A percentile compares a stretch with the other conserved stretches of the same genome.
phyloP scores from a whole-genome alignment of 192 early-diverging fungal genomes.

The Allomyces javanicus region DNA sequence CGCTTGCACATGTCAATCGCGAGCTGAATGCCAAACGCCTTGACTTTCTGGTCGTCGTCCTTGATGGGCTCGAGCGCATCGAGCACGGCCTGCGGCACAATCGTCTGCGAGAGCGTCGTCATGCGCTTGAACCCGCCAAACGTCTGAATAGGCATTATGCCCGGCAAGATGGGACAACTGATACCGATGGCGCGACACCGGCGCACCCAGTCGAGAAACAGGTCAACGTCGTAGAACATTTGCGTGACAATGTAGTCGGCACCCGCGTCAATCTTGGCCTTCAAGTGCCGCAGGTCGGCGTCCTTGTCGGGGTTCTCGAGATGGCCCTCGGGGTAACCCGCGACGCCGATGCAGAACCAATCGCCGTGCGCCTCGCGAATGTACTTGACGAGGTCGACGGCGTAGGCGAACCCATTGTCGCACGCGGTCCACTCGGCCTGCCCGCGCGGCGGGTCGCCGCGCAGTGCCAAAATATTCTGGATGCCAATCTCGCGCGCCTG shows the following conservation, averaged over 20 bases:
- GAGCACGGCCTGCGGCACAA: constrained; percentile 54
- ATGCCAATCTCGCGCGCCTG: constrained; percentile 46
- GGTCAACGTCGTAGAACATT: constrained; percentile 67
- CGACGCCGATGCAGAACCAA: constrained; percentile 94
- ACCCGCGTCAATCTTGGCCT: constrained; percentile 74
- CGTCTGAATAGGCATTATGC: constrained; percentile 86
- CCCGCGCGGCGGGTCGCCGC: constrained; percentile 81
- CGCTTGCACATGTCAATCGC: constrained; percentile 54
- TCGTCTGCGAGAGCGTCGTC: constrained; percentile 61
- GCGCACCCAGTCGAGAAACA: constrained; percentile 61
- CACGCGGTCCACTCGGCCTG: constrained; percentile 56
- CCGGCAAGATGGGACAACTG: constrained; percentile 61
- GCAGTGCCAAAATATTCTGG: constrained; percentile 84
- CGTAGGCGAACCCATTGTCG: constrained; percentile 60
- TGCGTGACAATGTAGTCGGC: constrained; percentile 93
- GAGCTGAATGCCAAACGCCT: constrained; percentile 75
- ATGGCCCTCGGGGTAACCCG: constrained; percentile 71
- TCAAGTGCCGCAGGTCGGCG: constrained; percentile 54
- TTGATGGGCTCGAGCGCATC: constrained; percentile 75
- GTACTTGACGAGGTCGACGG: constrained; percentile 73
- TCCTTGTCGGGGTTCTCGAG: constrained; percentile 23
- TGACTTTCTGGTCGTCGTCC: constrained; percentile 84
- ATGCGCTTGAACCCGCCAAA: constrained; percentile 78
- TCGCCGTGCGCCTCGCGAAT: constrained; percentile 70
- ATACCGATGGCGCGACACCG: constrained; percentile 56